A percentile compares a stretch with the other conserved stretches of the same genome.
Evolutionary conservation across 2,329 filamentous ascomycete genomes (phyloP).

Genomic region (Arthrobotrys musiformis): DNA sequence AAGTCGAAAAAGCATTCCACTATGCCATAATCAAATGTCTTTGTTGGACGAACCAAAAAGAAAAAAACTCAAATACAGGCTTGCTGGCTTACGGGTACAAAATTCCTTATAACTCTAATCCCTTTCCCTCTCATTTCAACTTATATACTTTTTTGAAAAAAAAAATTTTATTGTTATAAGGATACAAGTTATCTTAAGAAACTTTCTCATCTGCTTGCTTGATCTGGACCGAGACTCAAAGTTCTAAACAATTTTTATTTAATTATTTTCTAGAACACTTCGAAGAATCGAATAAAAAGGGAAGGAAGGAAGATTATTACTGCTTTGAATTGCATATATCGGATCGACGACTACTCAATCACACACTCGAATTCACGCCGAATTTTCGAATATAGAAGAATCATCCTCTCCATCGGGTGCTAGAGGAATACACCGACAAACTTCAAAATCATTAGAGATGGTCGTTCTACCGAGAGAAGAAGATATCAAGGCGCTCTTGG

Average conservation of each 20-base stretch:
- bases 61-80: conserved; percentile 45
- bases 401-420: not conserved
- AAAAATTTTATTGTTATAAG: no score
- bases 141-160: not conserved
- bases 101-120: conserved; percentile 8
- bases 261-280: not conserved
- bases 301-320: not conserved
- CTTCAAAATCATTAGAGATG: conserved; percentile 7
- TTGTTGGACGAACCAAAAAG: no score
- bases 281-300: not conserved
- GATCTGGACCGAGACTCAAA: not conserved
- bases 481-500: not conserved
- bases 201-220: not conserved
- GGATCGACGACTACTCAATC: not conserved
- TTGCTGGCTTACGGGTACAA: conserved; percentile 14
- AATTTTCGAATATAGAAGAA: not conserved
- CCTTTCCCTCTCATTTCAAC: not conserved
- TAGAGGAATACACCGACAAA: not conserved
- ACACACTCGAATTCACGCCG: not conserved
- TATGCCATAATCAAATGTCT: not conserved
- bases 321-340: not conserved
- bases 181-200: no score
- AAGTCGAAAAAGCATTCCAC: not conserved
- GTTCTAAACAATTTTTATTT: not conserved
- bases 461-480: conserved; percentile 20